Percentiles rank a stretch among this genome's conserved stretches.
Evolutionary conservation across 106 monocot species (phyloP).

Genomic region (Amphibolis antarctica): DNA sequence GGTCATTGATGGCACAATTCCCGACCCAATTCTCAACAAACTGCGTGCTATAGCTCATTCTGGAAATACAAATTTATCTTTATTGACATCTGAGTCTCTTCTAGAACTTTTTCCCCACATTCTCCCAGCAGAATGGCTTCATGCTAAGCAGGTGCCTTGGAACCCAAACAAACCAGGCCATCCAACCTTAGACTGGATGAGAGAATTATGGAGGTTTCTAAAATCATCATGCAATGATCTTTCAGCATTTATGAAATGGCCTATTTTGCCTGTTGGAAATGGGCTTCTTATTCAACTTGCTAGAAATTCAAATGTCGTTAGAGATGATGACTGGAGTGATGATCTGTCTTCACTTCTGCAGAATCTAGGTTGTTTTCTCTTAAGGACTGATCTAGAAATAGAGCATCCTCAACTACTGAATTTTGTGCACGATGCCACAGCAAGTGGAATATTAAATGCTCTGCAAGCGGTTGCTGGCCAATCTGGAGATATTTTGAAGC

Average conservation of each 20-base stretch:
- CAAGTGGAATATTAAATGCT: constrained; percentile 73
- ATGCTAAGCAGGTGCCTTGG: constrained; percentile 65
- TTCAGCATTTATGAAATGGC: constrained; percentile 64
- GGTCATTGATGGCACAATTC: constrained; percentile 48
- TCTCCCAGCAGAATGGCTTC: constrained; percentile 81
- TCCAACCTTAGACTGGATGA: constrained; percentile 84
- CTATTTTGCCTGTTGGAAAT: constrained; percentile 75
- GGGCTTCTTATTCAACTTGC: constrained; percentile 48
- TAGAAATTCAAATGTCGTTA: constrained; percentile 65
- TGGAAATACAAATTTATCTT: constrained; percentile 44
- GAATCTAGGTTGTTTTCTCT: constrained; percentile 68
- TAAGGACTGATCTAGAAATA: constrained; percentile 51
- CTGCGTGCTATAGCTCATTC: constrained; percentile 52
- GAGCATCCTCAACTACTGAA: constrained; percentile 76
- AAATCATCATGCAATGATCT: constrained; percentile 64
- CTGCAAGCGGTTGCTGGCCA: constrained; percentile 37
- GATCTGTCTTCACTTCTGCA: constrained; percentile 69
- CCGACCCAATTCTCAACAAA: constrained; percentile 43
- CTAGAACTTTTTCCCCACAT: constrained; percentile 76
- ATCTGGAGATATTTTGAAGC: constrained; percentile 22
- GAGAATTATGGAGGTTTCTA: constrained; percentile 76
- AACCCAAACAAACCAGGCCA: constrained; percentile 52
- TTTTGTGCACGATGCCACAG: constrained; percentile 78
- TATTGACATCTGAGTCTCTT: constrained; percentile 64
- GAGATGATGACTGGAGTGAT: constrained; percentile 90